Evolutionary conservation across 257 asterid species (phyloP), one percentile per base, ranked within the genome.

Genomic region (Echium plantagineum): DNA sequence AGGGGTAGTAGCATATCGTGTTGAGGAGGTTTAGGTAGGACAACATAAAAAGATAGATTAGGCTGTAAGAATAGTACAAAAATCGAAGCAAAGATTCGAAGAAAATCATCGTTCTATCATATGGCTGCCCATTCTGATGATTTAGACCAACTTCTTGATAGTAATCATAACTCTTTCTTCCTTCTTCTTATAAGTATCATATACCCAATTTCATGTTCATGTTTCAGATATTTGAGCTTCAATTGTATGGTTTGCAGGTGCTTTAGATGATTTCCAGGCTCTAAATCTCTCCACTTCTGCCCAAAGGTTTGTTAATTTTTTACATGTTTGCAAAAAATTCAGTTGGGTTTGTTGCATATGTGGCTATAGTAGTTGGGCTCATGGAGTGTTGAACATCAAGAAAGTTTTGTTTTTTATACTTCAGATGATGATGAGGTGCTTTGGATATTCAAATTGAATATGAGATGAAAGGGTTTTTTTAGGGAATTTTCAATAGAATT

Each of bases 181-280:
- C 8, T 13, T 18, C 52, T 55, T 20, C 48, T 55, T 22, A 22
- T 31, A 56, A 22, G 1, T 31, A 58, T 56, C 7, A 57, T 19
- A 57, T 2, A 20, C 7, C 31, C 2, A 6, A 3, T n/a, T 2
- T 18, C 22, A 20, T 52, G 48, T 3, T 0, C 48, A 38, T 38
- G 48, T 38, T 38, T 10, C 3, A 38, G 48, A 42, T 42, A 10
- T 1, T 42, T 12, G 49, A 42, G 17, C 32, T 35, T 1, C 48
- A 13, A 13, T 71, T 21, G 51, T 21, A 4, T 64, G 24, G 60
- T 61, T 68, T 78, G 59, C 87, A 93, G 99, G 97, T 76, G 99
- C 99, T 75, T 75, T 93, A 88, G 97, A 93, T 86, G 99, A 93
- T 86, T 93, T 93, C 72, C 96, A 86, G 85, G 84, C 65, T 78